Base-by-base conservation (phyloP, 495 filamentous ascomycete species). In the Viridothelium virens region DNA sequence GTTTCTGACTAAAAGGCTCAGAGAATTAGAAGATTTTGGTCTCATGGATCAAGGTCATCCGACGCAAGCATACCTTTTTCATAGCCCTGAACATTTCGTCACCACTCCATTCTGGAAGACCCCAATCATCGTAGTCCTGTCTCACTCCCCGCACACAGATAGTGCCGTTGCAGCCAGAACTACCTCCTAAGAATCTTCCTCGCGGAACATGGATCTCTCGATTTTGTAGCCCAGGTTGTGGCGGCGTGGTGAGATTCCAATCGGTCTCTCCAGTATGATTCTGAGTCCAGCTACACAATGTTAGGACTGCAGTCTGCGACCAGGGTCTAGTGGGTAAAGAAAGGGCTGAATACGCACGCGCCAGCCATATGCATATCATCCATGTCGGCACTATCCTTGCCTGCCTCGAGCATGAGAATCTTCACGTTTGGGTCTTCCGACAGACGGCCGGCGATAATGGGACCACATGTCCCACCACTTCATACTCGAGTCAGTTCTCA, bases 111-210 rank as follows among this genome's bases (percentile, higher is more conserved):
- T 80, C 83, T 0, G 80, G 77, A 59, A 84, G 56, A 1, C 69
- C 76, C 85, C 85, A 88, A 68, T 86, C 83, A 74, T 87, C 83
- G 64, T 83, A 89, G 66, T 85, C 85, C 53, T 82, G 82, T 56
- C 82, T 81, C 64, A 74, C 77, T 31, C 85, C 86, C 10, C 84
- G 84, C 46, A 87, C 79, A 71, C 83, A 86, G n/a, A 85, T 78
- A 44, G 82, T 87, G 63, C 84, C 84, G 74, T 87, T 89, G 66
- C 82, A 80, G 16, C 81, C 84, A 66, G 79, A 83, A 59, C 77
- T 82, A 3, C 85, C 85, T 34, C 86, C 83, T 16, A 89, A 79
- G 65, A 83, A 81, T 64, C 79, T 82, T 39, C 85, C 86, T 61
- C 84, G 80, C 56, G 50, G 70, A 62, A 66, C 48, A 41, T 68